These are phyloP conservation scores for Westerdykella ornata DNA, from an alignment of 2,329 filamentous ascomycete genomes.

Conservation along the genomic window DNA sequence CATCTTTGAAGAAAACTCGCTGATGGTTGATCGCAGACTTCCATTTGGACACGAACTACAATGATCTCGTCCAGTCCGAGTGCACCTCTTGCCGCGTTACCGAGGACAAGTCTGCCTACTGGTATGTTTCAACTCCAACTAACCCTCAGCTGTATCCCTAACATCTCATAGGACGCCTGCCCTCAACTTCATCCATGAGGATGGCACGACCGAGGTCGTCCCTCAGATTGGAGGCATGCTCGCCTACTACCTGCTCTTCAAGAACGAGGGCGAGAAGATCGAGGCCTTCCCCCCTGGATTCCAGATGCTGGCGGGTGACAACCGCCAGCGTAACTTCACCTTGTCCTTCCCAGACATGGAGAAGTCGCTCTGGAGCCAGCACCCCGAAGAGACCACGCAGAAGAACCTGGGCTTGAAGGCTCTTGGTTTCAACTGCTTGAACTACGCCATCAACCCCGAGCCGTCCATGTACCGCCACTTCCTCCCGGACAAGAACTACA, in stretches of 20 bases:
- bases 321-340: slow-evolving; percentile 49
- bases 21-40: slow-evolving; percentile 43
- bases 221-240: slow-evolving; percentile 48
- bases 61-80: slow-evolving; percentile 54
- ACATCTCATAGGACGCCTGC: slow-evolving; percentile 48
- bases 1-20: slow-evolving; percentile 9
- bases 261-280: slow-evolving; percentile 52
- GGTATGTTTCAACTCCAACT: slow-evolving; percentile 13
- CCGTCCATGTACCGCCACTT: slow-evolving; percentile 73
- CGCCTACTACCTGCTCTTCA: slow-evolving; percentile 71
- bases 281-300: slow-evolving; percentile 65
- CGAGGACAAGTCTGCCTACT: slow-evolving; percentile 39
- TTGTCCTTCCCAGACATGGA: slow-evolving; percentile 57
- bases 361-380: slow-evolving; percentile 62
- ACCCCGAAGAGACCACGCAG: slow-evolving; percentile 58
- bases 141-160: neutral
- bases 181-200: slow-evolving; percentile 61
- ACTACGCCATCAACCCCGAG: slow-evolving; percentile 64
- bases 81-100: slow-evolving; percentile 61
- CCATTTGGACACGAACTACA: slow-evolving; percentile 54
- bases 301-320: slow-evolving; percentile 63
- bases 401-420: slow-evolving; percentile 68
- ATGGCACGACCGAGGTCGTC: slow-evolving; percentile 60
- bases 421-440: slow-evolving; percentile 89
- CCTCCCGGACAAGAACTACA: slow-evolving; percentile 69